These are phyloP conservation scores for Tephrocybe sp. DNA, from an alignment of 768 basidiomycete species.

Conservation along the genomic window DNA sequence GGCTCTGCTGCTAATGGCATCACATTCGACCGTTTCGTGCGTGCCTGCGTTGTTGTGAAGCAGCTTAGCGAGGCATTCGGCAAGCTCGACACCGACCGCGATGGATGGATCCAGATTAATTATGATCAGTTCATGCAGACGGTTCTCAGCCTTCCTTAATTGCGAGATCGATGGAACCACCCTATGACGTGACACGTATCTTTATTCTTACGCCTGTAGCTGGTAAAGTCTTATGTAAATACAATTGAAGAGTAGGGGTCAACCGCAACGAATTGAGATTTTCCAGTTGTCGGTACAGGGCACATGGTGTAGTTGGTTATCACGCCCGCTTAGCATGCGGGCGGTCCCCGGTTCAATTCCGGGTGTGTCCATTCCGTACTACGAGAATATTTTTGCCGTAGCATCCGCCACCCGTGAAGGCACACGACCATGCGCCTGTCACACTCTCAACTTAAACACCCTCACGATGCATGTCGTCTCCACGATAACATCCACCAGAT, in stretches of 20 bases:
- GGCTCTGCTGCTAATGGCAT: conserved; percentile 49
- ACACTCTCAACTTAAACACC: too few relatives aligned
- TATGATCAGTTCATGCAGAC: conserved; percentile 75
- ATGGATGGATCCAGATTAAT: conserved; percentile 74
- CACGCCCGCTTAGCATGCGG: too few relatives aligned
- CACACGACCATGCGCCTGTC: neutral
- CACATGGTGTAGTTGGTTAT: too few relatives aligned
- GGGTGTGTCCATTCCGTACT: too few relatives aligned
- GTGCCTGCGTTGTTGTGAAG: conserved; percentile 82
- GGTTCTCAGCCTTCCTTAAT: conserved; percentile 58
- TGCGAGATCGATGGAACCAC: neutral
- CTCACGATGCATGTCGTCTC: conserved; percentile 21
- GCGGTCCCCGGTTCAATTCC: too few relatives aligned
- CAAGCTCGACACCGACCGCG: conserved; percentile 60
- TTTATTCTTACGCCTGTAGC: too few relatives aligned
- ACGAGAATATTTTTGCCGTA: too few relatives aligned
- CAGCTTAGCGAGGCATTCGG: conserved; percentile 74
- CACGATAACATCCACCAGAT: conserved; percentile 17
- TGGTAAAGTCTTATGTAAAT: too few relatives aligned
- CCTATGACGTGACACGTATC: neutral
- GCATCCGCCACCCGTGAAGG: too few relatives aligned
- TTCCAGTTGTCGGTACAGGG: too few relatives aligned
- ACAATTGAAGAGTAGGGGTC: too few relatives aligned
- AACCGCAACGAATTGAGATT: too few relatives aligned
- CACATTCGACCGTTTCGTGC: conserved; percentile 84